phyloP scores from a whole-genome alignment of 768 basidiomycete species.

The Suillus discolor region DNA sequence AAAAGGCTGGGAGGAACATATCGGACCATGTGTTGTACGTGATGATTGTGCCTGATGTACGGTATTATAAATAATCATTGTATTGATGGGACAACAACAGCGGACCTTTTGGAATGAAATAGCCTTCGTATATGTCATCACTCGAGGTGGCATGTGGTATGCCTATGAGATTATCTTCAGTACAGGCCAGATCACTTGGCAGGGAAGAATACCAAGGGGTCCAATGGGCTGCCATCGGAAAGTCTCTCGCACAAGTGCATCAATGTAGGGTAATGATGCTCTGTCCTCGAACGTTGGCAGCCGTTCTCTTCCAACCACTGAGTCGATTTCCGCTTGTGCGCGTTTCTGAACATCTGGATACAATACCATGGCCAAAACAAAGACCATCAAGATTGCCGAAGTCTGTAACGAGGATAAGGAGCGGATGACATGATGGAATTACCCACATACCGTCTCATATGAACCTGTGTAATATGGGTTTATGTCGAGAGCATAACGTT shows the following conservation, averaged over 20 bases:
- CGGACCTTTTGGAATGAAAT: conserved; percentile 22
- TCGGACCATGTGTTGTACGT: conserved; percentile 15
- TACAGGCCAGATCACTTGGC: neutral
- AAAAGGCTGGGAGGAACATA: neutral
- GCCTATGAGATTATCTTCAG: neutral
- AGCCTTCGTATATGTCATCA: conserved; percentile 18
- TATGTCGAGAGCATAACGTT: neutral
- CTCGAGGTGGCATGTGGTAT: conserved; percentile 14
- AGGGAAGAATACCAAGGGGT: conserved; percentile 15
- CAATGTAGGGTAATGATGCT: conserved; percentile 15
- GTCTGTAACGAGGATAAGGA: conserved; percentile 13
- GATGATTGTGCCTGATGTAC: conserved; percentile 10
- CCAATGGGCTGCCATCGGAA: conserved; percentile 17
- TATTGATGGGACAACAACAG: neutral
- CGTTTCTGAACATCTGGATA: conserved; percentile 18
- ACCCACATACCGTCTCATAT: conserved; percentile 14
- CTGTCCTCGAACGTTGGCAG: conserved; percentile 18
- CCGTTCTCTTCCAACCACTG: conserved; percentile 21
- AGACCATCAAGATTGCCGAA: conserved; percentile 9
- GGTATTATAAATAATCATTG: neutral
- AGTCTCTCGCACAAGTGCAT: conserved; percentile 21
- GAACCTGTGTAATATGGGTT: conserved; percentile 1
- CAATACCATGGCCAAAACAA: conserved; percentile 21
- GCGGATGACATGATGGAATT: neutral
- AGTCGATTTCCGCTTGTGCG: conserved; percentile 25